These are phyloP conservation scores for Neonectria neomacrospora DNA, from an alignment of 2,329 filamentous ascomycete genomes.

Conservation along the genomic window DNA sequence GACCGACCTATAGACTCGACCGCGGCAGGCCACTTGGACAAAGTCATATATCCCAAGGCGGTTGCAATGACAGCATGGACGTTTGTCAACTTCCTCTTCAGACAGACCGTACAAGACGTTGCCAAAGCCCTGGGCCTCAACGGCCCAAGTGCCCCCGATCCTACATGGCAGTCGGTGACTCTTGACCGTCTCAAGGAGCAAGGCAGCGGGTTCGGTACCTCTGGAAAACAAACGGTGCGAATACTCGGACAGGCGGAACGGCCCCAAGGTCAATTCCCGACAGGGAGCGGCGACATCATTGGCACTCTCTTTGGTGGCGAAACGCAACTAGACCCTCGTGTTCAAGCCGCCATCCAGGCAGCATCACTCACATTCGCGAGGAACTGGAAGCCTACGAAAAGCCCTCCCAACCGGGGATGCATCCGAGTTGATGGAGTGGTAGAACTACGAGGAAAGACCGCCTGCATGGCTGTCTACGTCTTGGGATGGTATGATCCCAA, in stretches of 20 bases:
- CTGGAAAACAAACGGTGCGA: slow-evolving; percentile 39
- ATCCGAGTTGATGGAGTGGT: slow-evolving; percentile 66
- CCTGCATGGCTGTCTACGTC: slow-evolving; percentile 63
- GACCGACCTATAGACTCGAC: slow-evolving; percentile 60
- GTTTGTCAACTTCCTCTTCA: slow-evolving; percentile 60
- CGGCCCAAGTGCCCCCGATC: slow-evolving; percentile 40
- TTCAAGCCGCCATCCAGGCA: slow-evolving; percentile 48
- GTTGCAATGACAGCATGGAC: slow-evolving; percentile 63
- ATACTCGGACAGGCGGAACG: slow-evolving; percentile 41
- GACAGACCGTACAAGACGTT: slow-evolving; percentile 57
- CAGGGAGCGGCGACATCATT: slow-evolving; percentile 40
- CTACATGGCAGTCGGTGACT: slow-evolving; percentile 48
- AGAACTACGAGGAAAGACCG: slow-evolving; percentile 60
- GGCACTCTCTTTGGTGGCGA: slow-evolving; percentile 43
- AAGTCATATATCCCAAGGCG: slow-evolving; percentile 65
- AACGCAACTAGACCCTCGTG: slow-evolving; percentile 50
- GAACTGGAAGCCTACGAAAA: slow-evolving; percentile 58
- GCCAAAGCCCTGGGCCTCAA: slow-evolving; percentile 59
- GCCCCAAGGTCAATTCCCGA: slow-evolving; percentile 40
- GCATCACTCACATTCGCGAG: slow-evolving; percentile 52
- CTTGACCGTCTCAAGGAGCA: slow-evolving; percentile 46
- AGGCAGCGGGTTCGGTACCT: slow-evolving; percentile 33
- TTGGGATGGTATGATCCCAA: slow-evolving; percentile 67
- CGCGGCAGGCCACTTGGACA: slow-evolving; percentile 57
- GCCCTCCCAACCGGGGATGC: slow-evolving; percentile 61